Evolutionary conservation across 177 flowering plant species (phyloP).

Genomic region (Telopea speciosissima): DNA sequence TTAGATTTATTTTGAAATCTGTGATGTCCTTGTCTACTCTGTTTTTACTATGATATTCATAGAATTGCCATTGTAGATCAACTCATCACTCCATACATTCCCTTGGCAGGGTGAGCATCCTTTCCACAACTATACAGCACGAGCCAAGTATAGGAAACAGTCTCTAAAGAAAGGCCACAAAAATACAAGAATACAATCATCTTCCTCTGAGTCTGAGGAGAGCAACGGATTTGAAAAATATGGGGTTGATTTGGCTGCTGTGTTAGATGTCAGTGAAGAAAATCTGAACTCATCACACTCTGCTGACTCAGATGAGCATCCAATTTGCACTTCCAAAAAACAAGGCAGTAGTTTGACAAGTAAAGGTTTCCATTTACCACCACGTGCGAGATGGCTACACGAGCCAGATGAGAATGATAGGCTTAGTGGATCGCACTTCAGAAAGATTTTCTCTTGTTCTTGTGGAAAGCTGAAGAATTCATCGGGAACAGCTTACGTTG

Average conservation of each 20-base stretch:
- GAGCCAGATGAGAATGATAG: conserved; percentile 76
- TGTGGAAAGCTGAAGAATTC: conserved; percentile 62
- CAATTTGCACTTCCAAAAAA: conserved; percentile 9
- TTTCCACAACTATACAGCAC: conserved; percentile 79
- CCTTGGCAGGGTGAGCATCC: conserved; percentile 76
- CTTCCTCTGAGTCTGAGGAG: conserved; percentile 25
- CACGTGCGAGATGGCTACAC: conserved; percentile 77
- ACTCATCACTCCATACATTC: background rate
- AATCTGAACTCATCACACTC: conserved; percentile 10
- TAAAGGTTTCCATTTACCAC: conserved; percentile 15
- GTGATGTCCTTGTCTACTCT: background rate
- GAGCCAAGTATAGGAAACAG: conserved; percentile 67
- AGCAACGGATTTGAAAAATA: conserved; percentile 32
- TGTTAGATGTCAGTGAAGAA: conserved; percentile 14
- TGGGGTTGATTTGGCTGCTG: conserved; percentile 13
- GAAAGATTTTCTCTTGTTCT: conserved; percentile 66
- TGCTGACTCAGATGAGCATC: conserved; percentile 16
- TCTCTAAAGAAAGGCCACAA: conserved; percentile 15
- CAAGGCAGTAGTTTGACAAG: conserved; percentile 15
- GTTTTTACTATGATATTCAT: too few species aligned
- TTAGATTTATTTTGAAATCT: background rate
- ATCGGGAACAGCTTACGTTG: conserved; percentile 43
- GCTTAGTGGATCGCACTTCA: conserved; percentile 72
- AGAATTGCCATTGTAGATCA: background rate
- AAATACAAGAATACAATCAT: conserved; percentile 18